Percentiles rank a stretch among this genome's conserved stretches.
Evolutionary conservation across 1,284 basidiomycete species (phyloP).

Genomic region (Trametes pubescens): DNA sequence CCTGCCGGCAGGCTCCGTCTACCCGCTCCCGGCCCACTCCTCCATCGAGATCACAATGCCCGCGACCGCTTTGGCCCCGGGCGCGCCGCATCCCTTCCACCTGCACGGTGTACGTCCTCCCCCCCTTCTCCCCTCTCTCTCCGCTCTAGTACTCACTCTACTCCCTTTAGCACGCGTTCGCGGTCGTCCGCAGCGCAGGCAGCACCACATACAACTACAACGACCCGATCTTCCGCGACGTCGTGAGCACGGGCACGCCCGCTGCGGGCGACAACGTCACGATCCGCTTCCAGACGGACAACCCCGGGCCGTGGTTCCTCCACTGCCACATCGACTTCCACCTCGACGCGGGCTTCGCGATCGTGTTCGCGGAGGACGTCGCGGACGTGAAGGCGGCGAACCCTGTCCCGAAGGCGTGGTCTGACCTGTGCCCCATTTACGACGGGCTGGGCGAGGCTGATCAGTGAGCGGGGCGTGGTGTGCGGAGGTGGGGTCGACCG

Average conservation of each 20-base stretch:
- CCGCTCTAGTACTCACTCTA: neutral
- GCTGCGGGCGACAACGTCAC: conserved; percentile 36
- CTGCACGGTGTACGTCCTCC: conserved; percentile 46
- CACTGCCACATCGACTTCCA: conserved; percentile 43
- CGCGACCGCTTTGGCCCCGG: conserved; percentile 39
- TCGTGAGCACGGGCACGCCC: conserved; percentile 36
- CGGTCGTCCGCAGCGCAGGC: conserved; percentile 34
- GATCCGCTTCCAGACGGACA: conserved; percentile 38
- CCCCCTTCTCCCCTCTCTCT: neutral
- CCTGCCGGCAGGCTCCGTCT: conserved; percentile 42
- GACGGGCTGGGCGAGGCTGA: conserved; percentile 21
- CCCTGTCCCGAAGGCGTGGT: conserved; percentile 26
- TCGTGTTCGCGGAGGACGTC: conserved; percentile 40
- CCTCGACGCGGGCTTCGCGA: conserved; percentile 38
- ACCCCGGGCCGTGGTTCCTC: conserved; percentile 40
- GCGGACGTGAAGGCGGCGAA: conserved; percentile 19
- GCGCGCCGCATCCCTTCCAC: conserved; percentile 47
- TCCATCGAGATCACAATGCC: conserved; percentile 47
- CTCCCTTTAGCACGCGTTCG: conserved; percentile 31
- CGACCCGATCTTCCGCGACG: conserved; percentile 45
- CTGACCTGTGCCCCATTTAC: conserved; percentile 33
- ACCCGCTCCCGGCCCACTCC: conserved; percentile 38
- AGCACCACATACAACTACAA: conserved; percentile 45
- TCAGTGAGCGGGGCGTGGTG: conserved; percentile 11
- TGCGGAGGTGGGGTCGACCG: neutral